Base-by-base conservation (phyloP, 768 basidiomycete genomes). In the Phaffia tasmanica region DNA sequence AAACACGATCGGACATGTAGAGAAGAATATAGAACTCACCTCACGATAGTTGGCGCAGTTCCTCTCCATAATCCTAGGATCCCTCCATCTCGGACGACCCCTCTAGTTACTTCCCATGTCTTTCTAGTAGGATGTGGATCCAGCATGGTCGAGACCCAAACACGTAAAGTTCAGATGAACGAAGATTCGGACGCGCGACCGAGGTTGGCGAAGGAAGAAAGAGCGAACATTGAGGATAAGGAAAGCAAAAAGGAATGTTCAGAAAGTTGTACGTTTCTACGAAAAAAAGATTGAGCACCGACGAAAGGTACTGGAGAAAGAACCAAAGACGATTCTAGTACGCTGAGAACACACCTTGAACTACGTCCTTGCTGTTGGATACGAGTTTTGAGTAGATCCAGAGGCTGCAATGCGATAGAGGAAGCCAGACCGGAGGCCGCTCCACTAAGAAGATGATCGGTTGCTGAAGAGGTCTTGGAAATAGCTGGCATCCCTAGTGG, bases 11-110 rank as follows among this genome's bases (percentile, higher is more conserved):
- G 42, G 5, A n/a, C 23, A 56, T 42, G 55, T 62, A 47, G 48
- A 32, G 21, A 19, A 53, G 6, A 64, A 42, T 59, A 30, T 15
- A 65, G n/a, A 67, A 70, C 74, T 63, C 63, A 77, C 90, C 91
- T 81, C 23, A 83, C 76, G 16, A 95, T 78, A 0, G 91, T 89
- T 7, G 91, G 85, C 7, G 80, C 77, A 0, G 93, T 94, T 11
- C 93, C 93, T 63, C 89, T 80, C 93, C 93, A 97, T 35, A 95
- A 79, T 0, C 89, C 90, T 46, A 73, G 68, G 16, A 84, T 65
- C 2, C 93, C 93, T 62, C 86, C 80, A 3, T 81, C 78, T 32
- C 78, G 72, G 27, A 90, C 71, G 8, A 97, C 84, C 30, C 82
- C 70, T 27, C 62, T 65, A 5, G 74, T 66, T 3, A 74, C 69